Conservation (phyloP, 2,329 filamentous ascomycete genomes). For the Fusarium sacchari region DNA sequence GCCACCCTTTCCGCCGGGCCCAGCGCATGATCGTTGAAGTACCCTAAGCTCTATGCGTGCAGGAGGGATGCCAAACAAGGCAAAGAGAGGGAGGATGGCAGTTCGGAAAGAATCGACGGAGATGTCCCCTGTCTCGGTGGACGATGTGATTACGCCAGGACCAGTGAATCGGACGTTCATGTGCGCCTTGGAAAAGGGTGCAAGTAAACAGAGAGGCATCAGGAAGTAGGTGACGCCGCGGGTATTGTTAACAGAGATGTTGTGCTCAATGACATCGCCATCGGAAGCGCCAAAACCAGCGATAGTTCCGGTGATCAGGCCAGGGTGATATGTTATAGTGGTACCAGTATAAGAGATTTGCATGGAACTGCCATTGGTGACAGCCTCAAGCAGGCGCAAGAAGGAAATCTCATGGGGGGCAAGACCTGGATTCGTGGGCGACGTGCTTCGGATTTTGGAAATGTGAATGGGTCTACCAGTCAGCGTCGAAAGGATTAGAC, state of each 20-base stretch:
- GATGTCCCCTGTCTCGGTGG: constrained; percentile 85
- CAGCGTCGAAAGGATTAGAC: constrained; percentile 89
- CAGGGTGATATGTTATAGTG: constrained; percentile 89
- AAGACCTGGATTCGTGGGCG: constrained; percentile 86
- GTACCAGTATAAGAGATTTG: constrained; percentile 98
- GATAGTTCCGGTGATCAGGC: constrained; percentile 87
- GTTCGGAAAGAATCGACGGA: constrained; percentile 94
- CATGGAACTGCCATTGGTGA: constrained; percentile 95
- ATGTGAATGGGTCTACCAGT: constrained; percentile 91
- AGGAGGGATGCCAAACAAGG: constrained; percentile 83
- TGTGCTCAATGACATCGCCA: constrained; percentile 82
- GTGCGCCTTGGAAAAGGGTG: constrained; percentile 91
- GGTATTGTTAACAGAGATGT: constrained; percentile 78
- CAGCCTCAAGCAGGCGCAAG: constrained; percentile 88
- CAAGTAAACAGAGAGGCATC: constrained; percentile 86
- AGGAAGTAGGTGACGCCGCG: constrained; percentile 93
- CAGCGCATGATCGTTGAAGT: constrained; percentile 80
- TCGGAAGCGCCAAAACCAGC: constrained; percentile 76
- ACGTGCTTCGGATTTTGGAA: constrained; percentile 90
- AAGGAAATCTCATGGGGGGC: constrained; percentile 95
- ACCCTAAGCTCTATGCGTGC: constrained; percentile 88
- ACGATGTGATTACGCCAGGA: constrained; percentile 89
- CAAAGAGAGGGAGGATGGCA: constrained; percentile 88
- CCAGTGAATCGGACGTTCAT: constrained; percentile 92
- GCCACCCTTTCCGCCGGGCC: constrained; percentile 78